These are phyloP conservation scores for Aspergillus ochraceoroseus DNA, from an alignment of 2,329 filamentous ascomycete genomes.

Conservation along the genomic window DNA sequence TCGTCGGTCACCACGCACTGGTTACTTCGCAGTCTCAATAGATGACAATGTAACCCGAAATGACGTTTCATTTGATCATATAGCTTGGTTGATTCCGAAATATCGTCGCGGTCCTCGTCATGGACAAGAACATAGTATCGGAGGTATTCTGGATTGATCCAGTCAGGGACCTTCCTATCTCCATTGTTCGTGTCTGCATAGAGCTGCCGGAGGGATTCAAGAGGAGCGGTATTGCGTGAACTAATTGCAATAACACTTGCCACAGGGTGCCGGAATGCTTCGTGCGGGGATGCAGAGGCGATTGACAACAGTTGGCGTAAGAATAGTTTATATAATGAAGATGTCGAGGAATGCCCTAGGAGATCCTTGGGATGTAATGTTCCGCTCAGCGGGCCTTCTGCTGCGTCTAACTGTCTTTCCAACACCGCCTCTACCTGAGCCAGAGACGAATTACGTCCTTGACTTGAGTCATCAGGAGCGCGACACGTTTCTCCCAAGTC, in stretches of 20 bases:
- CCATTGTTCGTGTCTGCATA: conserved; percentile 82
- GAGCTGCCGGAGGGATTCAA: conserved; percentile 77
- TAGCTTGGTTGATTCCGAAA: conserved; percentile 77
- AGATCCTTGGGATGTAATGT: conserved; percentile 31
- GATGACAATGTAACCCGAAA: conserved; percentile 89
- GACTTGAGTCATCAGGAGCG: conserved; percentile 33
- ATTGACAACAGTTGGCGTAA: conserved; percentile 77
- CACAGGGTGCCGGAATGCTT: conserved; percentile 92
- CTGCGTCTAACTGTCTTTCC: conserved; percentile 70
- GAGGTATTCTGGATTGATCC: conserved; percentile 87
- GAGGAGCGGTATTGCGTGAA: conserved; percentile 74
- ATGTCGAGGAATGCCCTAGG: conserved; percentile 46
- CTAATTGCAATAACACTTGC: conserved; percentile 93
- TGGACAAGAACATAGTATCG: conserved; percentile 95
- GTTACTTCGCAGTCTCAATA: conserved; percentile 76
- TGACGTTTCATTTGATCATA: conserved; percentile 99
- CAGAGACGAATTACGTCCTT: conserved; percentile 36
- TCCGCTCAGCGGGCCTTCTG: conserved; percentile 53
- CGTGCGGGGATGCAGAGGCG: conserved; percentile 71
- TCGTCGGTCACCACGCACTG: conserved; percentile 87
- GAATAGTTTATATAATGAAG: conserved; percentile 81
- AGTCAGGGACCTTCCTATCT: conserved; percentile 66
- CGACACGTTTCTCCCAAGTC: conserved; percentile 52
- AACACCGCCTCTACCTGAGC: conserved; percentile 74
- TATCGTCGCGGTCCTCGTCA: conserved; percentile 92